Evolutionary conservation across 345 rosid genomes (phyloP).

Genomic region (Chamaenerion angustifolium): DNA sequence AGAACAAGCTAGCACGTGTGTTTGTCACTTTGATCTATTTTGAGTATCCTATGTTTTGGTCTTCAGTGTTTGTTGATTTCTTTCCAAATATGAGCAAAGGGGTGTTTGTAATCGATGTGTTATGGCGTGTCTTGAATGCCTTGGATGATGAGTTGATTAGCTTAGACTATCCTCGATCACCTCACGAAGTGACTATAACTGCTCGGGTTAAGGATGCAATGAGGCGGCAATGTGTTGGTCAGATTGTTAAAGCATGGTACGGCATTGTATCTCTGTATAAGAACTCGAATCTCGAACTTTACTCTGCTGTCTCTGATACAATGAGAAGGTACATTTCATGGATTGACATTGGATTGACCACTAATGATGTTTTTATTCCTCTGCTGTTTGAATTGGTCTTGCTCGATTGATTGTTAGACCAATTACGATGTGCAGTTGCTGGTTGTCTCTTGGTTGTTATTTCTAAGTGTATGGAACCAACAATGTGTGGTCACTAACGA

Average conservation of each 20-base stretch:
- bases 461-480: constrained; percentile 82
- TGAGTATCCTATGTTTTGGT: constrained; percentile 83
- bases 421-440: constrained; percentile 72
- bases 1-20: constrained; percentile 89
- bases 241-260: constrained; percentile 80
- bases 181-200: constrained; percentile 53
- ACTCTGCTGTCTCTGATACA: constrained; percentile 52
- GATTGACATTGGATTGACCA: constrained; percentile 83
- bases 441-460: constrained; percentile 76
- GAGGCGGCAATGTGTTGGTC: constrained; percentile 87
- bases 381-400: constrained; percentile 64
- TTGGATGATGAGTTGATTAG: constrained; percentile 88
- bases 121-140: constrained; percentile 76
- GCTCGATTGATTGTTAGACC: constrained; percentile 45
- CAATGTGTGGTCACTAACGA: too few species aligned
- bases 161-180: constrained; percentile 62
- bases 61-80: constrained; percentile 64
- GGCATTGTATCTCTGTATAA: constrained; percentile 49
- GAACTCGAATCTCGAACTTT: constrained; percentile 60
- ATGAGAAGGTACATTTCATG: constrained; percentile 80
- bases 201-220: constrained; percentile 83
- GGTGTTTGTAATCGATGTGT: constrained; percentile 61
- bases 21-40: constrained; percentile 72
- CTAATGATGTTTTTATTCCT: constrained; percentile 58
- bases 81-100: constrained; percentile 58